These are phyloP conservation scores for Pilaira anomala DNA, from an alignment of 192 early-diverging fungal genomes.

Conservation along the genomic window DNA sequence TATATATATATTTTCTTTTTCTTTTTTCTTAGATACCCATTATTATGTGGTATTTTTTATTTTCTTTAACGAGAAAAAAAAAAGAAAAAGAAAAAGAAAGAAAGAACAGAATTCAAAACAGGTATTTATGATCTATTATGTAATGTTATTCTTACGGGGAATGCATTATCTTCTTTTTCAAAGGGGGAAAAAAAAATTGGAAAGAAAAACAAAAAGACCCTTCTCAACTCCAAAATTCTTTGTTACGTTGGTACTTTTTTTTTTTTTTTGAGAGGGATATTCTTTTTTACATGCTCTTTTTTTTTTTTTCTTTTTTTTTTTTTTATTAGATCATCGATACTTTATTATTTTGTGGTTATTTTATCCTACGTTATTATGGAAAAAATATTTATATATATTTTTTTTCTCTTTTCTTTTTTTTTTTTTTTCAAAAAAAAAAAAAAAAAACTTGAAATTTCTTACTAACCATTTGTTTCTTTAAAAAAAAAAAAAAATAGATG, in stretches of 20 bases:
- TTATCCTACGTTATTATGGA: background rate
- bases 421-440: slow-evolving; percentile 25
- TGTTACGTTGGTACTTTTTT: background rate
- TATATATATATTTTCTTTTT: no score
- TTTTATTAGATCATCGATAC: no score
- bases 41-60: background rate
- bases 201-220: slow-evolving; percentile 1
- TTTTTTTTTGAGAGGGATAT: slow-evolving; percentile 12
- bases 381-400: background rate
- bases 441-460: background rate
- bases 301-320: no score
- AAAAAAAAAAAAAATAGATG: slow-evolving; percentile 46
- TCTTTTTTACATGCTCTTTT: slow-evolving; percentile 3
- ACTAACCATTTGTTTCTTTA: no score
- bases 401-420: slow-evolving; percentile 12
- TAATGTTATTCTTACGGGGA: background rate
- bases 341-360: no score
- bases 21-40: no score
- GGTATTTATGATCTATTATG: no score
- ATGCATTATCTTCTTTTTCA: background rate
- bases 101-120: no score
- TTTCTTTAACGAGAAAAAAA: background rate
- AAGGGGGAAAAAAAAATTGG: background rate
- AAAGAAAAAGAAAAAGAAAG: background rate
- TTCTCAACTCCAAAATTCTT: no score